Conservation (phyloP, 805 yeast species). For the Candida alai region DNA sequence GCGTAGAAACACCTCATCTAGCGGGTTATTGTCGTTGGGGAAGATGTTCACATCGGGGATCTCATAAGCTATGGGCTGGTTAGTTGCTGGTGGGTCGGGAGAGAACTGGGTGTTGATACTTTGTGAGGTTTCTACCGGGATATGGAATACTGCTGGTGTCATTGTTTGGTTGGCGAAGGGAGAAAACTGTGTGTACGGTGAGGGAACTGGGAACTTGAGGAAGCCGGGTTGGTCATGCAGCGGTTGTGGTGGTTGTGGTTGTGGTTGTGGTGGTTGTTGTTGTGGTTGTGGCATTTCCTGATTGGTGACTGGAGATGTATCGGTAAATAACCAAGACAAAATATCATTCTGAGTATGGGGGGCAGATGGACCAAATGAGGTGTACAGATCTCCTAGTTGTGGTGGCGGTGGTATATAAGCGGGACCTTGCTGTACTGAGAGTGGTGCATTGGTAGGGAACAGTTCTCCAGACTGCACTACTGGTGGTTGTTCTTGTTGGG, state of each 20-base stretch:
- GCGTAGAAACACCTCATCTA: slow-evolving; percentile 31
- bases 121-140: too few species aligned
- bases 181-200: slow-evolving; percentile 13
- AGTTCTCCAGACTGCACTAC: neutral
- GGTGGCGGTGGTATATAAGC: too few species aligned
- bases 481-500: slow-evolving; percentile 1
- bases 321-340: slow-evolving; percentile 38
- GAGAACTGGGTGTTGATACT: neutral
- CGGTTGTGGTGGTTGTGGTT: neutral
- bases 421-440: too few species aligned
- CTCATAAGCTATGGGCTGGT: slow-evolving; percentile 16
- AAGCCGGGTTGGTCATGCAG: neutral
- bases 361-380: slow-evolving; percentile 1
- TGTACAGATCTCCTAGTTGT: slow-evolving; percentile 4
- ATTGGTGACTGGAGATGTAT: slow-evolving; percentile 9
- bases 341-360: slow-evolving; percentile 36
- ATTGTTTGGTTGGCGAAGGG: slow-evolving; percentile 1
- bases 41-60: slow-evolving; percentile 38
- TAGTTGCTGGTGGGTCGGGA: neutral
- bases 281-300: slow-evolving; percentile 1
- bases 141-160: neutral
- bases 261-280: slow-evolving; percentile 1
- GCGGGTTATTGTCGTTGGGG: slow-evolving; percentile 33
- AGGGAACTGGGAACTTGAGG: slow-evolving; percentile 2
- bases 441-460: neutral